Conservation (phyloP, 768 basidiomycete genomes). For the Podaxis carcinomalis region DNA sequence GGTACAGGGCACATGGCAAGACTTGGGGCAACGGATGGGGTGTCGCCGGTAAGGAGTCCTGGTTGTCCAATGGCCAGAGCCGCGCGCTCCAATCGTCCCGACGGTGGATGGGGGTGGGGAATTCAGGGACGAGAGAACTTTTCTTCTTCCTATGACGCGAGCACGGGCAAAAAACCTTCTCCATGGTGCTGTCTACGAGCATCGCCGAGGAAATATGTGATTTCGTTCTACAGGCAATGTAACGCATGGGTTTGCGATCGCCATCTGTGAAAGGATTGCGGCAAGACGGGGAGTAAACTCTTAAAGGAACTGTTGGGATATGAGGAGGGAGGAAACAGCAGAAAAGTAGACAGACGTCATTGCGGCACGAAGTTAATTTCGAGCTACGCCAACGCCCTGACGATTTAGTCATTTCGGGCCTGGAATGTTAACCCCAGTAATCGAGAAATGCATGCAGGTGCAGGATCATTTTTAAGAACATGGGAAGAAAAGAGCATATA, state of each 20-base stretch:
- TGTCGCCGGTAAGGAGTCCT: not conserved
- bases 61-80: not conserved
- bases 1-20: not conserved
- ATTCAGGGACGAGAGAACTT: not conserved
- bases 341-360: not conserved
- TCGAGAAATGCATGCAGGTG: too few species aligned
- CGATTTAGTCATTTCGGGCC: not conserved
- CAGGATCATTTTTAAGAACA: too few species aligned
- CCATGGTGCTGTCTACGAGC: not conserved
- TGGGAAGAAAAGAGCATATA: too few species aligned
- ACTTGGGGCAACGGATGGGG: not conserved
- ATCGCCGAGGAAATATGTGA: not conserved
- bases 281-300: not conserved
- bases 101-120: not conserved
- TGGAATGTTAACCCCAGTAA: too few species aligned
- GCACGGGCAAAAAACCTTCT: not conserved
- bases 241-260: not conserved
- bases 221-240: not conserved
- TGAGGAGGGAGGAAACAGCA: not conserved
- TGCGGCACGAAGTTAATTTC: not conserved
- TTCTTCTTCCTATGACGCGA: not conserved
- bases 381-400: not conserved
- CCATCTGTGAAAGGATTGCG: not conserved
- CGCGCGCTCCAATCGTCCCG: not conserved
- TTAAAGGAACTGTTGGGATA: not conserved